Evolutionary conservation across 345 rosid species (phyloP).

Genomic region (Brassica napus): DNA sequence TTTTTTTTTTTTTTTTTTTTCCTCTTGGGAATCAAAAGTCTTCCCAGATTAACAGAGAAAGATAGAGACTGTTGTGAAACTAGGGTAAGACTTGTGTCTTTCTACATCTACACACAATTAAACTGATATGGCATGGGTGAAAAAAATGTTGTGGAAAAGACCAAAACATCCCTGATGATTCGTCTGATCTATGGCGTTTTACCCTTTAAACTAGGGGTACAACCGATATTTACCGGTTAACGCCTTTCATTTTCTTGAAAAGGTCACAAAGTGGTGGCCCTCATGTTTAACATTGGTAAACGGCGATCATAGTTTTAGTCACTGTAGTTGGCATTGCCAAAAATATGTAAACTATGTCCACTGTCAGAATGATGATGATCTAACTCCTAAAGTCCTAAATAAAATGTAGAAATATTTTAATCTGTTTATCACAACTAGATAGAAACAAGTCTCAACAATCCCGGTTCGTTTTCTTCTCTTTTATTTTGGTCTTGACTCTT

Average conservation of each 20-base stretch:
- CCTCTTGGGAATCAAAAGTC: not conserved
- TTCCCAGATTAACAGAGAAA: constrained; percentile 9
- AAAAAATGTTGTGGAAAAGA: not conserved
- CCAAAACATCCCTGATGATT: not conserved
- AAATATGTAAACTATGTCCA: no score
- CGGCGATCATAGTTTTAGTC: not conserved
- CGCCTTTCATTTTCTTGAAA: constrained; percentile 30
- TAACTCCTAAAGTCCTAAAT: no score
- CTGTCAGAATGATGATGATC: no score
- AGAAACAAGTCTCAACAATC: not conserved
- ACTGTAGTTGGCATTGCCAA: not conserved
- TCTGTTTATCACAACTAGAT: not conserved
- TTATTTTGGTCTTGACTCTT: not conserved
- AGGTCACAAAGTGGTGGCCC: constrained; percentile 31
- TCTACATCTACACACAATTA: constrained; percentile 18
- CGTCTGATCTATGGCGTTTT: not conserved
- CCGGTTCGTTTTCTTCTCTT: not conserved
- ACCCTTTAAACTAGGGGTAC: not conserved
- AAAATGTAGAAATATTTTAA: no score
- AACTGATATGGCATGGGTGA: constrained; percentile 15
- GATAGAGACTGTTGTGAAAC: constrained; percentile 14
- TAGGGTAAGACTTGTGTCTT: constrained; percentile 36
- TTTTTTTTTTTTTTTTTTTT: not conserved
- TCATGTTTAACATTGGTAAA: constrained; percentile 38
- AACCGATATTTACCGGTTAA: constrained; percentile 6